Base-by-base conservation (phyloP, 176 grass and related monocot species). In the Ampelocalamus luodianensis region DNA sequence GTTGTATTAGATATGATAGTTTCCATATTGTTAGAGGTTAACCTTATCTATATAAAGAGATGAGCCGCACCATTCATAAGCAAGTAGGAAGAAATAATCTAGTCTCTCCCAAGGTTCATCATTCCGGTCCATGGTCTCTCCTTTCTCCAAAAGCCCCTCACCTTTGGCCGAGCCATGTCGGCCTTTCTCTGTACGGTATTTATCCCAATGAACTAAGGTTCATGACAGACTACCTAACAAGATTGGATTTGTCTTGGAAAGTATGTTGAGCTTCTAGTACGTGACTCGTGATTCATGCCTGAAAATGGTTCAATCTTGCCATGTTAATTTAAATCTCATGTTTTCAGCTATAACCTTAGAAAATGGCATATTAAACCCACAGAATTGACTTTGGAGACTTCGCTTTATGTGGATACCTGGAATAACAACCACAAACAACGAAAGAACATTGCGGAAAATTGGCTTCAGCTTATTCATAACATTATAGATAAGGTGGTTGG, bases 331-430 rank as follows among this genome's bases (percentile, higher is more conserved):
- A n/a, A n/a, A 53, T n/a, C 13, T 54, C 48, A 26, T 79, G 5
- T 63, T 49, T 71, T 53, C n/a, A n/a, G 43, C 18, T 77, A 55
- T 72, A 86, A 29, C 29, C 54, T 72, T 85, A 62, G 27, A 32
- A 72, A 32, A 70, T 89, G 74, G 20, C 34, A 49, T 58, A 29
- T 32, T 80, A 39, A 74, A 65, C 23, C 70, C 12, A 5, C 9
- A 45, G 46, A 22, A 71, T 72, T 27, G 48, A 79, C 20, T 53
- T 61, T 26, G 16, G 26, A 55, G 44, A 84, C 37, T 66, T 79
- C 8, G 18, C 45, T 62, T 53, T 72, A 11, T 27, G 20, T 86
- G 29, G 8, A 72, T 58, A 55, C 5, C 64, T 77, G 46, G 50
- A 42, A 34, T 65, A 46, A 79, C 10, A 65, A 79, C 60, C 60